Base-by-base conservation (phyloP, 164 flowering plant genomes). In the Buxus sempervirens region DNA sequence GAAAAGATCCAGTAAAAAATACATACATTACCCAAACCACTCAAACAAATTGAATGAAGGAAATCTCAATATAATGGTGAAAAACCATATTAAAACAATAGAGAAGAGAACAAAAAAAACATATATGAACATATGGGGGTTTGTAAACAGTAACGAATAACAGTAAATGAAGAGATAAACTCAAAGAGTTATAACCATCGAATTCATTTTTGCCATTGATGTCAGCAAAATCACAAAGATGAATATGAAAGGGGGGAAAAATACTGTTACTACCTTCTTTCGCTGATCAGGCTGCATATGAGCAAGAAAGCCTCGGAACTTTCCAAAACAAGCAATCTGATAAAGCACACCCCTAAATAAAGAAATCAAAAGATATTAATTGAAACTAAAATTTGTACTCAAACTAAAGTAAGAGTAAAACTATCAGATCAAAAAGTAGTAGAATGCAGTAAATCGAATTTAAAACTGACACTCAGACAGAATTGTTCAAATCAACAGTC, bases 201-300 rank as follows among this genome's bases (percentile, higher is more conserved):
- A n/a, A n/a, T 21, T 21, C 15, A 14, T 6, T 58, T 19, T 12
- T 21, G n/a, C 9, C 10, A n/a, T 14, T 25, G 15, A 19, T 22
- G 20, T 32, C 57, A 21, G 4, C 22, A 22, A 20, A 70, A 25
- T 20, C 5, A 48, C 49, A 54, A 54, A 15, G 9, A 25, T 20
- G 62, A 15, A 19, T 22, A 12, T 42, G 18, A 54, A 63, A 48
- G 32, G 28, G 45, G 32, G 38, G 21, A 9, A 9, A 61, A 22
- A 45, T 13, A 15, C 9, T 27, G 24, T 16, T n/a, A 9, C 62
- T 73, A 89, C 95, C 97, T 91, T 91, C 76, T 74, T 85, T 42
- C 91, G 79, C 76, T 87, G 94, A 85, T 89, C 94, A 65, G 81
- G 80, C 80, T 89, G 95, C 97, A 88, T 91, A 79, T 82, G 80